Conservation (phyloP, 2,329 filamentous ascomycete species). For the Mollisia scopiformis region DNA sequence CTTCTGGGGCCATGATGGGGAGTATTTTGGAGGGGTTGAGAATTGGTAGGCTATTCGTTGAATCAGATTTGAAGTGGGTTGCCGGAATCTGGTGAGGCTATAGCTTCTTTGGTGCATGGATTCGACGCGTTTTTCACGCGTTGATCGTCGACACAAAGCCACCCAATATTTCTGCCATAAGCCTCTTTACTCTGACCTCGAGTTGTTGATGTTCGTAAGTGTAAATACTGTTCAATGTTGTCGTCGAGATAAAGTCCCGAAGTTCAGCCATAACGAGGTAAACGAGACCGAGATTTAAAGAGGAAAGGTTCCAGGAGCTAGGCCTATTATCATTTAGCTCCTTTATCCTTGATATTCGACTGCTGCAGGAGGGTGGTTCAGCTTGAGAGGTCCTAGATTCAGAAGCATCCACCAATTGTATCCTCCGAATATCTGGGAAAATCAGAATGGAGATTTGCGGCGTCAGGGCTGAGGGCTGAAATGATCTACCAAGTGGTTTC, state of each 20-base stretch:
- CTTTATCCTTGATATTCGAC: no score
- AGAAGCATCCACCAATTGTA: no score
- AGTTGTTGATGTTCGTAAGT: background rate
- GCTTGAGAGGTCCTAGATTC: no score
- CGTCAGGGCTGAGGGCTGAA: background rate
- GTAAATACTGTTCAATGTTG: background rate
- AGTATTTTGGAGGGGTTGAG: no score
- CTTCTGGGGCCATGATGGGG: constrained; percentile 21
- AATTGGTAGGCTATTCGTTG: no score
- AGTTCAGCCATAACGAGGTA: background rate
- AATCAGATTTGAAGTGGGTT: background rate
- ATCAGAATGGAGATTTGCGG: no score
- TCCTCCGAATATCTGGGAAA: no score
- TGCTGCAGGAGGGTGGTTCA: background rate
- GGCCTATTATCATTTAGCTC: no score
- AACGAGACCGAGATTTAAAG: background rate
- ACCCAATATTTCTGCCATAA: background rate
- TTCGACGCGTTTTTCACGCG: background rate
- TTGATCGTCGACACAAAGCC: background rate
- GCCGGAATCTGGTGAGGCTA: constrained; percentile 1
- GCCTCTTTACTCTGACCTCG: background rate
- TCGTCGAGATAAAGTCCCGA: background rate
- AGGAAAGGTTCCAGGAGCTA: no score
- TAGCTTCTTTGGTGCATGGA: background rate
- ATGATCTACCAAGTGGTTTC: background rate